Evolutionary conservation across 2,329 filamentous ascomycete species (phyloP), one percentile per base, ranked within the genome.

Genomic region (Chrysoporthe austroafricana): DNA sequence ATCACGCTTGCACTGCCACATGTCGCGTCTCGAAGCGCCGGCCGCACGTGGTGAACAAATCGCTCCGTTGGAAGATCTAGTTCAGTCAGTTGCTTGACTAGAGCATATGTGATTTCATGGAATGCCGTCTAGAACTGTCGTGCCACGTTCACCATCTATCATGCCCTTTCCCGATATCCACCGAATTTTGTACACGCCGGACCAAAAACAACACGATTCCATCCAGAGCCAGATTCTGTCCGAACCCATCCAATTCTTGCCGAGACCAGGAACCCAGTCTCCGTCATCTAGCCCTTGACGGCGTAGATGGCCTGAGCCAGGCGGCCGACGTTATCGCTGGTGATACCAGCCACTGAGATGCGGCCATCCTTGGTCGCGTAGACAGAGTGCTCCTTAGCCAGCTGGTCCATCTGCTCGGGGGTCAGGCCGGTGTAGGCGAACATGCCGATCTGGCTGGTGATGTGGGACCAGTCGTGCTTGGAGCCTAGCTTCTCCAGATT

Each of bases 391-490:
- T 98, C 93, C 85, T 96, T 94, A 73, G 94, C 93, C 71, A 99
- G 86, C 76, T 84, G 84, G 66, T 95, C 91, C 93, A 98, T 97
- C 84, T 97, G 92, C 82, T 95, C 90, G 66, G 94, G 84, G 75
- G 86, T 95, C 76, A 99, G 85, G 70, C 96, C 96, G 63, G 96
- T 99, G 87, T 97, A 99, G 74, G 96, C 95, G 78, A 99, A 99
- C 96, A 99, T 99, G 84, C 96, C 96, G 76, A 99, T 99, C 88
- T 97, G 93, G 82, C 87, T 94, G 74, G 96, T 98, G 83, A 99
- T 99, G 86, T 99, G 96, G 80, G 91, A 92, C 96, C 96, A 99
- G 85, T 98, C 93, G 82, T 96, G 93, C 87, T 94, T 94, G 85
- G 92, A 96, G 78, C 95, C 95, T 71, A 97, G 89, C 82, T 92